Evolutionary conservation across 305 asterid species (phyloP).

Genomic region (Solanum chacoense): DNA sequence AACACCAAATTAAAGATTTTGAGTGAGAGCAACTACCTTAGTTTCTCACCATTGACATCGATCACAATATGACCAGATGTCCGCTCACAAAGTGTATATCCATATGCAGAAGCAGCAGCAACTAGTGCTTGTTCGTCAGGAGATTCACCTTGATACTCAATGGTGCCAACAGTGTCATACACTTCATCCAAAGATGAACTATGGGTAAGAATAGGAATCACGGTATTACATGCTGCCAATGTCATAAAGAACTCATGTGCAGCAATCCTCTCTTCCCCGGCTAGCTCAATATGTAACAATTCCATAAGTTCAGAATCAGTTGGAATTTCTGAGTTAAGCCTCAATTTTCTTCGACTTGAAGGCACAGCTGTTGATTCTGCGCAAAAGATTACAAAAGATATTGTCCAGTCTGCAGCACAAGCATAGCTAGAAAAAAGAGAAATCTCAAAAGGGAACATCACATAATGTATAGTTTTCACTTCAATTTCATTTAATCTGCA

Average conservation of each 20-base stretch:
- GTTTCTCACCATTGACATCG: constrained; percentile 88
- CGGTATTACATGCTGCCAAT: constrained; percentile 92
- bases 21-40: constrained; percentile 56
- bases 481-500: background rate
- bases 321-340: constrained; percentile 58
- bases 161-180: constrained; percentile 23
- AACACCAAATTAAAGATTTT: background rate
- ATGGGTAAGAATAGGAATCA: constrained; percentile 67
- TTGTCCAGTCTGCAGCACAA: background rate
- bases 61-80: constrained; percentile 90
- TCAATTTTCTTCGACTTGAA: constrained; percentile 39
- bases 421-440: background rate
- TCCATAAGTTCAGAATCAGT: constrained; percentile 64
- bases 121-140: constrained; percentile 98
- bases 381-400: constrained; percentile 3
- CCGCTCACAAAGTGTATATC: constrained; percentile 84
- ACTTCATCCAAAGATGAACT: constrained; percentile 18
- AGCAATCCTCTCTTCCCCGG: constrained; percentile 61
- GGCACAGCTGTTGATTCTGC: constrained; percentile 33
- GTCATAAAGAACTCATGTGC: constrained; percentile 85
- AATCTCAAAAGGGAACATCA: background rate
- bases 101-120: constrained; percentile 91
- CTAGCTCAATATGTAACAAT: constrained; percentile 52
- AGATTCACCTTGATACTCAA: constrained; percentile 95
- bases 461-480: background rate